Evolutionary conservation across 139 green algal species (phyloP).

Genomic region (Parachlorella kessleri): DNA sequence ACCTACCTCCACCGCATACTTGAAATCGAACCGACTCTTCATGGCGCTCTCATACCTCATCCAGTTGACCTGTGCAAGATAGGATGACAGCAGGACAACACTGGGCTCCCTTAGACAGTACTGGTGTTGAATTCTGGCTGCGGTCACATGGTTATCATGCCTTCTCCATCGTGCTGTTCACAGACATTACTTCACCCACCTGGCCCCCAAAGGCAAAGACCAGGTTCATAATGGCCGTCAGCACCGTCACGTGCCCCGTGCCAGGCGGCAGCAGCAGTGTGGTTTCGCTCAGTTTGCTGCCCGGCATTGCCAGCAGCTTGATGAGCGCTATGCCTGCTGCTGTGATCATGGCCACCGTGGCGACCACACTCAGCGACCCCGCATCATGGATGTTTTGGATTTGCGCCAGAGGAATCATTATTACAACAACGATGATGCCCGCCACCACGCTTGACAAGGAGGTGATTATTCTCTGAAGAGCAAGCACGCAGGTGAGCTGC

Average conservation of each 20-base stretch:
- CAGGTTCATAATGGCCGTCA: slow-evolving; percentile 45
- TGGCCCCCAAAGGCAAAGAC: slow-evolving; percentile 45
- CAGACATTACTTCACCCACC: too few species aligned
- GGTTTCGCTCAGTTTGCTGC: slow-evolving; percentile 1
- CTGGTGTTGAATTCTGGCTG: too few species aligned
- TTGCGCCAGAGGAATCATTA: slow-evolving; percentile 47
- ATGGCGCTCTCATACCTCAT: slow-evolving; percentile 42
- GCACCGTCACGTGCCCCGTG: slow-evolving; percentile 8
- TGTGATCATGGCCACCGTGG: slow-evolving; percentile 41
- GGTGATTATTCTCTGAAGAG: slow-evolving; percentile 41
- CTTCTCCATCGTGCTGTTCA: too few species aligned
- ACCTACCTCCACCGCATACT: slow-evolving; percentile 18
- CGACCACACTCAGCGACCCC: slow-evolving; percentile 34
- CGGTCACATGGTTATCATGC: too few species aligned
- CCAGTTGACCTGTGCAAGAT: slow-evolving; percentile 49
- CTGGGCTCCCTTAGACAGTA: too few species aligned
- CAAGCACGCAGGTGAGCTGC: slow-evolving; percentile 50
- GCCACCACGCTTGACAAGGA: slow-evolving; percentile 17
- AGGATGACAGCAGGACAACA: too few species aligned
- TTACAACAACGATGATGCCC: slow-evolving; percentile 27
- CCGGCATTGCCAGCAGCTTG: slow-evolving; percentile 35
- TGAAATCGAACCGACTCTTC: slow-evolving; percentile 31
- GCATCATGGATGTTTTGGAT: slow-evolving; percentile 51
- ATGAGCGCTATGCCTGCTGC: slow-evolving; percentile 34
- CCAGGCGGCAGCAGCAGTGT: slow-evolving; percentile 4